Base-by-base conservation (phyloP, 345 rosid genomes). In the Salix arbutifolia region DNA sequence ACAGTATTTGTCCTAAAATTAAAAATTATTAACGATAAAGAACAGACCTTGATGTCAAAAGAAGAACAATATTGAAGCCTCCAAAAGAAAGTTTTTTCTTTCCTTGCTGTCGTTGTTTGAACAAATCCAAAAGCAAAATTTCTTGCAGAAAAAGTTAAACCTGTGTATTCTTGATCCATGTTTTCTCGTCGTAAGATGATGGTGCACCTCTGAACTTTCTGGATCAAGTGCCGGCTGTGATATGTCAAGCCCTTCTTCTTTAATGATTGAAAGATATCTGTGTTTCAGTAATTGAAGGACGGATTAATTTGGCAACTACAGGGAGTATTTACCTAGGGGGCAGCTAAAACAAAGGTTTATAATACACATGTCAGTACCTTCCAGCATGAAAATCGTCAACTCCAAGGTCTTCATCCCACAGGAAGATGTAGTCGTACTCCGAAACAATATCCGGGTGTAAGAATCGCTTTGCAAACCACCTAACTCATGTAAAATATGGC, bases 401-500 rank as follows among this genome's bases (percentile, higher is more conserved):
- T 42, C 85, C 90, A 65, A 90, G 84, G 65, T 88, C 91, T 82
- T 90, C 94, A 72, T 90, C 94, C 94, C 94, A 90, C 52, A 90
- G 78, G 77, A 90, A 88, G 73, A 90, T 83, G 31, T 87, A 88
- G 5, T 74, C 83, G 60, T 87, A 90, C 60, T 83, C 87, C 4
- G 86, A 58, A 48, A 88, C 82, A 14, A 88, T 88, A 82, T 90
- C 89, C 2, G 91, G 91, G 77, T 88, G 91, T 33, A 92, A 79
- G 71, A 92, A 92, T 44, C 94, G 90, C 81, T 92, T 92, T 8
- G 97, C 98, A 65, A 91, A 94, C 98, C 98, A 94, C 97, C 96
- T 94, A 42, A 65, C 23, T 62, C 50, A 69, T 26, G 60, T 60
- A 80, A 71, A 33, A 28, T 1, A 6, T 4, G 7, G n/a, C 35